Evolutionary conservation across 2,329 filamentous ascomycete genomes (phyloP).

Genomic region (Botrytis medusae): DNA sequence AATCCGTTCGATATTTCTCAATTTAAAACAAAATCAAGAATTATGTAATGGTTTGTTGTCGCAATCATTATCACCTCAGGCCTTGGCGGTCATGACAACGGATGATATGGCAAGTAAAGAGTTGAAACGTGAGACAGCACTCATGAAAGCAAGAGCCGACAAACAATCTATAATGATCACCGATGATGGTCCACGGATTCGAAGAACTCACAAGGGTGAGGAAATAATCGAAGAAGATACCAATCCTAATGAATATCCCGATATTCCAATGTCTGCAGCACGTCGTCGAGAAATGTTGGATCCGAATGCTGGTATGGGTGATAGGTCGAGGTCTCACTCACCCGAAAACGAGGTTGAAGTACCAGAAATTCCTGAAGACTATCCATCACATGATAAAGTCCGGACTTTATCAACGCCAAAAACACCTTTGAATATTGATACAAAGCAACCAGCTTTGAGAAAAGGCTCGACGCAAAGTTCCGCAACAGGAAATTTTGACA

Average conservation of each 20-base stretch:
- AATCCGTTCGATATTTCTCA: constrained; percentile 75
- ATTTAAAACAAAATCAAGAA: constrained; percentile 84
- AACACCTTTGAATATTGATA: constrained; percentile 38
- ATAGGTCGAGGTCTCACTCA: constrained; percentile 40
- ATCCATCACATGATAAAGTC: constrained; percentile 36
- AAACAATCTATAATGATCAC: constrained; percentile 82
- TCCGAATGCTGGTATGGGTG: constrained; percentile 40
- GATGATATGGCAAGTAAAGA: constrained; percentile 93
- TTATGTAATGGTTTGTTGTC: constrained; percentile 75
- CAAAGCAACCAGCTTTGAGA: constrained; percentile 30
- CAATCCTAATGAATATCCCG: constrained; percentile 38
- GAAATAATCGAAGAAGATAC: constrained; percentile 80
- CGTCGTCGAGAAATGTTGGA: constrained; percentile 44
- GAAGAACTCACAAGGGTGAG: constrained; percentile 92
- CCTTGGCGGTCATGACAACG: constrained; percentile 81
- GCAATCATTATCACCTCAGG: constrained; percentile 68
- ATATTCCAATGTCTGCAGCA: constrained; percentile 34
- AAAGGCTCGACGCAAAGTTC: constrained; percentile 32
- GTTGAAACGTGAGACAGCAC: constrained; percentile 72
- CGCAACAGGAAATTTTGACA: constrained; percentile 61
- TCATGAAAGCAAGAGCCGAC: constrained; percentile 74
- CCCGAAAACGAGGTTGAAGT: constrained; percentile 40
- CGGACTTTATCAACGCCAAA: constrained; percentile 32
- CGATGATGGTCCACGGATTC: constrained; percentile 71
- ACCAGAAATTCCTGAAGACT: constrained; percentile 37